These are phyloP conservation scores for Fusarium proliferatum DNA, from an alignment of 2,329 filamentous ascomycete species.

Conservation along the genomic window DNA sequence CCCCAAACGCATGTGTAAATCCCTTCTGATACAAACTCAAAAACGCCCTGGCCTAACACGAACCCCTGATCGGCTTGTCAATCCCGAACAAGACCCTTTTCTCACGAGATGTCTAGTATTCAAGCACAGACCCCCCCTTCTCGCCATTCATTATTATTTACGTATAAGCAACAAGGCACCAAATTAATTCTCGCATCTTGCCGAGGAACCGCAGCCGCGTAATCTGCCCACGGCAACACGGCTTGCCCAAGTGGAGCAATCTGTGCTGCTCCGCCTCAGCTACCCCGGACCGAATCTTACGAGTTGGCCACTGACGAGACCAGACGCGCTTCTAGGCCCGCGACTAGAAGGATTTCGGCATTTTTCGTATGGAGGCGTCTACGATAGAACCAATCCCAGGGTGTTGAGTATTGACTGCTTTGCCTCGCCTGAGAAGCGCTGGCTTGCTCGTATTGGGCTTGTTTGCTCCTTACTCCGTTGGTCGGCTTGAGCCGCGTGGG, in stretches of 20 bases:
- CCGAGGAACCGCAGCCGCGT: slow-evolving; percentile 15
- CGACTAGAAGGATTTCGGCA: not conserved
- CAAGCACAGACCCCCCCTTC: not conserved
- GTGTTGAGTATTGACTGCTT: not conserved
- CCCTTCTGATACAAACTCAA: not conserved
- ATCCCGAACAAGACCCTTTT: not conserved
- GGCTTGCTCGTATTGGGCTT: not conserved
- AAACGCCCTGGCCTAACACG: not conserved
- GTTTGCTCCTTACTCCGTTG: not conserved
- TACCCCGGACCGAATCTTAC: slow-evolving; percentile 9
- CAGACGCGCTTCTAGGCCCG: not conserved
- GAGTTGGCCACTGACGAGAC: slow-evolving; percentile 1
- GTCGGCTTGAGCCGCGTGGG: not conserved
- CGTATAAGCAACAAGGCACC: not conserved
- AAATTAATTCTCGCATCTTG: not conserved
- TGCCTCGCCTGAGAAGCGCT: not conserved
- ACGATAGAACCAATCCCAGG: slow-evolving; percentile 8
- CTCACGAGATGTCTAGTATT: not conserved
- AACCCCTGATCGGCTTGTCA: not conserved
- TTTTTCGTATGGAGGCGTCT: not conserved
- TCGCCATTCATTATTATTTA: not conserved
- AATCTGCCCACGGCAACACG: slow-evolving; percentile 13
- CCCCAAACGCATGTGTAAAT: not conserved
- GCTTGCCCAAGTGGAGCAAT: slow-evolving; percentile 3
- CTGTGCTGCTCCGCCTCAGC: slow-evolving; percentile 3